Evolutionary conservation across 2,329 filamentous ascomycete species (phyloP).

Genomic region (Chrysoporthe cubensis): DNA sequence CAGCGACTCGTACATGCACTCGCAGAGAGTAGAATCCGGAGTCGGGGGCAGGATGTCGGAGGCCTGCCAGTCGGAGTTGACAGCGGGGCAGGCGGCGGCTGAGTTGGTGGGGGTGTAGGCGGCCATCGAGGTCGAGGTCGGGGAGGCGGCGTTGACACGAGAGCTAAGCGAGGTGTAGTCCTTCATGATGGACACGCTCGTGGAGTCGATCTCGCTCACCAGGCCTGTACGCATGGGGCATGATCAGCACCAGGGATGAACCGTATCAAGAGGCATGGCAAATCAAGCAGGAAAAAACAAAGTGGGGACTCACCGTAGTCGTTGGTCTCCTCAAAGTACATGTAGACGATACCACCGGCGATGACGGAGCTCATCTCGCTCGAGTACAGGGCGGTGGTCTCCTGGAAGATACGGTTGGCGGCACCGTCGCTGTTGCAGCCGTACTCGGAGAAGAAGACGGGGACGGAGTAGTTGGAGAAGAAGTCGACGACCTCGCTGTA

Average conservation of each 20-base stretch:
- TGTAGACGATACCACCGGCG: conserved; percentile 97
- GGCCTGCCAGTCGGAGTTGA: conserved; percentile 70
- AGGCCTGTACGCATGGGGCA: conserved; percentile 55
- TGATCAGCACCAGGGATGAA: conserved; percentile 10
- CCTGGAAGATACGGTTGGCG: conserved; percentile 77
- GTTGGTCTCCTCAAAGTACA: conserved; percentile 93
- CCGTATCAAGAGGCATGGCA: background rate
- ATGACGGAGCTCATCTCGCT: conserved; percentile 82
- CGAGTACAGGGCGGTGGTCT: conserved; percentile 81
- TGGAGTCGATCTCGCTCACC: conserved; percentile 60
- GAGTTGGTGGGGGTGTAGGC: conserved; percentile 77
- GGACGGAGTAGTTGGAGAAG: conserved; percentile 87
- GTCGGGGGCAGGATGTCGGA: conserved; percentile 75
- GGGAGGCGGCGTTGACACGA: conserved; percentile 69
- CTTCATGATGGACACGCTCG: conserved; percentile 65
- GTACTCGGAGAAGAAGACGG: conserved; percentile 98
- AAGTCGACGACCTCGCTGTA: conserved; percentile 83
- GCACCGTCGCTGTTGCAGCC: conserved; percentile 79
- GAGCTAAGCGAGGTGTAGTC: conserved; percentile 77
- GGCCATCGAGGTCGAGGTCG: conserved; percentile 66
- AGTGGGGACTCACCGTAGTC: conserved; percentile 45
- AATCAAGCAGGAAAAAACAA: too few relatives aligned
- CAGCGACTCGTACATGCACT: conserved; percentile 80
- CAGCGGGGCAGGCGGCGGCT: conserved; percentile 71
- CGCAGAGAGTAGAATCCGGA: conserved; percentile 78